Evolutionary conservation across 2,329 filamentous ascomycete species (phyloP).

Genomic region (Sarocladium kiliense): DNA sequence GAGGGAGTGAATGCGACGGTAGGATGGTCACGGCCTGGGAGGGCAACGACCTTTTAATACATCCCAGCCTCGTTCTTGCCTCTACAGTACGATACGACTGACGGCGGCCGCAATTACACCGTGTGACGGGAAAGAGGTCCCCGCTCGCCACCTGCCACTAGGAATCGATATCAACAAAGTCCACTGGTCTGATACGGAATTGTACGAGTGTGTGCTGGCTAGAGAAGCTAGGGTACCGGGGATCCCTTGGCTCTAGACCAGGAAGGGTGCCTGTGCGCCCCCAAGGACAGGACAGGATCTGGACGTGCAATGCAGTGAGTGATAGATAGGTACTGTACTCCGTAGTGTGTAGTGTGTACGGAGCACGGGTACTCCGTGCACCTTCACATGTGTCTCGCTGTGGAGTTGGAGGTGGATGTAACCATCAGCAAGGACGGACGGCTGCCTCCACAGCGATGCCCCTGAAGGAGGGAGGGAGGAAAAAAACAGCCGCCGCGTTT

Average conservation of each 20-base stretch:
- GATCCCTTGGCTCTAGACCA: not conserved
- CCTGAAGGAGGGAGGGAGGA: not conserved
- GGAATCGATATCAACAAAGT: not conserved
- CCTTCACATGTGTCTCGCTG: not conserved
- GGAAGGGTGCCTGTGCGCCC: no score
- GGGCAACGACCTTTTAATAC: not conserved
- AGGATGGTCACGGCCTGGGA: not conserved
- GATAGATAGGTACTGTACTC: no score
- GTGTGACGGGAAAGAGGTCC: not conserved
- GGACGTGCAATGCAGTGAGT: no score
- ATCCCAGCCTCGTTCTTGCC: not conserved
- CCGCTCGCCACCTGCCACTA: constrained; percentile 2
- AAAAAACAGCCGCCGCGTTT: not conserved
- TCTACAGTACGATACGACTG: no score
- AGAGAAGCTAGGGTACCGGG: not conserved
- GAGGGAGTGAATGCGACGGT: not conserved
- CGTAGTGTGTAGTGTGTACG: no score
- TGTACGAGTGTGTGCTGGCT: not conserved
- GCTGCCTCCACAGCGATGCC: not conserved
- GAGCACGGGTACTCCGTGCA: not conserved
- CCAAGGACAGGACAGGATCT: no score
- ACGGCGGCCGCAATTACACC: not conserved
- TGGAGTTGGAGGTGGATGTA: not conserved
- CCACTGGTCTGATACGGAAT: not conserved
- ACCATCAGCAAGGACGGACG: not conserved